These are phyloP conservation scores for Lactarius evosmus DNA, from an alignment of 768 basidiomycete species.

Conservation along the genomic window DNA sequence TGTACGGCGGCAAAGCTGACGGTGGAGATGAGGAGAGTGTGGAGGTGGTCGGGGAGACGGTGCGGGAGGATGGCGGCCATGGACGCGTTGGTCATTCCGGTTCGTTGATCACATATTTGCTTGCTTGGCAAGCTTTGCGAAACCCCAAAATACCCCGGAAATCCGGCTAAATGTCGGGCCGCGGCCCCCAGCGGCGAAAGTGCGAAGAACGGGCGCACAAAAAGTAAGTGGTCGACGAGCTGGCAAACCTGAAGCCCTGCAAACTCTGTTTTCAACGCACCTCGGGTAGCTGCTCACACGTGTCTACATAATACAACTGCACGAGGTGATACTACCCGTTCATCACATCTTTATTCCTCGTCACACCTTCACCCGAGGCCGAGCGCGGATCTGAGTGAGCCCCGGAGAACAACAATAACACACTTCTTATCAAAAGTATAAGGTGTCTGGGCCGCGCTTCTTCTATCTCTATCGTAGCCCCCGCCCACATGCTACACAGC, in stretches of 20 bases:
- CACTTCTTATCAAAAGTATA: background rate
- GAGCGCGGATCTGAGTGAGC: background rate
- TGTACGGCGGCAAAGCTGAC: conserved; percentile 58
- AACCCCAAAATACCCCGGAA: too few relatives aligned
- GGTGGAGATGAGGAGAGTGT: conserved; percentile 52
- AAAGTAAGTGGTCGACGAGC: background rate
- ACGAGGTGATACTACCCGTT: background rate
- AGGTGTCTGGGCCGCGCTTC: background rate
- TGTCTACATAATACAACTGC: background rate
- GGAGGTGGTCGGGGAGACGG: conserved; percentile 53
- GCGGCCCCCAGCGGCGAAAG: too few relatives aligned
- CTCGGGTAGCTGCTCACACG: background rate
- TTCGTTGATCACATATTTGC: background rate
- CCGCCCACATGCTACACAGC: background rate
- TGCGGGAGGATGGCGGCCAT: conserved; percentile 26
- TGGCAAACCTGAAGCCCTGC: background rate
- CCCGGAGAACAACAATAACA: background rate
- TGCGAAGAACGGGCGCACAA: too few relatives aligned
- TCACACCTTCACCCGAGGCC: background rate
- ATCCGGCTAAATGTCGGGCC: background rate
- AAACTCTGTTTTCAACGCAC: background rate
- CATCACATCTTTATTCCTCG: background rate
- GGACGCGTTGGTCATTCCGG: background rate
- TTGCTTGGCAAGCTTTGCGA: too few relatives aligned
- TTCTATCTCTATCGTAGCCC: background rate